Percentiles rank a stretch among this genome's conserved stretches.
These are phyloP conservation scores for Sclerotinia borealis DNA, from an alignment of 2,329 filamentous ascomycete genomes.

Conservation along the genomic window DNA sequence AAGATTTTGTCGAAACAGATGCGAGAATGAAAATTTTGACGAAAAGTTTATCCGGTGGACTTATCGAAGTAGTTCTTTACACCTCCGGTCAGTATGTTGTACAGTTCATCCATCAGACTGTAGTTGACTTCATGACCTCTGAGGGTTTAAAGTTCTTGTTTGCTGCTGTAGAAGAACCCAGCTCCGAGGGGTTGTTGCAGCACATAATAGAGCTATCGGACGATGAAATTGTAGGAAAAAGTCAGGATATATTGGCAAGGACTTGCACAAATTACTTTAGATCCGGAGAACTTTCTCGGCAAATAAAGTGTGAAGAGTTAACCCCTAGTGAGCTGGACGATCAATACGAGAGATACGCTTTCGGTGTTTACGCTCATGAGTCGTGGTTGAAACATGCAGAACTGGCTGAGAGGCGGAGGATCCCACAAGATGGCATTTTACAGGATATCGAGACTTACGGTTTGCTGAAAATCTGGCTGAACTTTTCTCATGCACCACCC, in stretches of 20 bases:
- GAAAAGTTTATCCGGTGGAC: conserved; percentile 18
- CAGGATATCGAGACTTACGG: no score
- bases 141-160: conserved; percentile 16
- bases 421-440: conserved; percentile 5
- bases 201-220: not conserved
- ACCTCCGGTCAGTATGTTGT: conserved; percentile 20
- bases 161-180: not conserved
- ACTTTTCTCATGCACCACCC: no score
- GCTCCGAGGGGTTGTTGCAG: not conserved
- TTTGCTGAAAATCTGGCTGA: not conserved
- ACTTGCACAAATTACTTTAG: conserved; percentile 17
- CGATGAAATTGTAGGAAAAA: conserved; percentile 8
- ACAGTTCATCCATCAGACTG: conserved; percentile 36
- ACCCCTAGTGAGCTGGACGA: no score
- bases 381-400: conserved; percentile 15
- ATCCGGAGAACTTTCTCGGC: not conserved
- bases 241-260: conserved; percentile 13
- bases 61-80: conserved; percentile 15
- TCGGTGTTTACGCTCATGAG: conserved; percentile 11
- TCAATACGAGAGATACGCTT: not conserved
- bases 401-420: conserved; percentile 11
- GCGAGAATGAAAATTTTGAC: conserved; percentile 19
- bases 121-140: conserved; percentile 36
- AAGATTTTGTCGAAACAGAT: conserved; percentile 19
- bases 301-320: no score